phyloP scores from a whole-genome alignment of 129 eudicot genomes.

The Scalesia atractyloides region DNA sequence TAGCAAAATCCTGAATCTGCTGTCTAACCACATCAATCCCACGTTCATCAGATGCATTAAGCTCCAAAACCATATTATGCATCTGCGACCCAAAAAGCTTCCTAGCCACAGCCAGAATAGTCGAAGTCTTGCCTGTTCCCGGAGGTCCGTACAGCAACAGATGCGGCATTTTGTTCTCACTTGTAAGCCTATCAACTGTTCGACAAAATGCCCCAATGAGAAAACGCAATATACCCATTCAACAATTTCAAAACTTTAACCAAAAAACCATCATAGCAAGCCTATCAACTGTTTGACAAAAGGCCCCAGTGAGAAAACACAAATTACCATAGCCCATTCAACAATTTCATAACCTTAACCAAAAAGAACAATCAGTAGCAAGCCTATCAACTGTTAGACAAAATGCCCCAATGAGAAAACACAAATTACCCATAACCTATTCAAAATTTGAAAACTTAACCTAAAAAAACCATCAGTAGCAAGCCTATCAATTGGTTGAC shows the following conservation, averaged over 20 bases:
- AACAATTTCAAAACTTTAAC: no score
- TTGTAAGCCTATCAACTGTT: conserved; percentile 97
- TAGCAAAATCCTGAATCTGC: conserved; percentile 98
- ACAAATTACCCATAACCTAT: background rate
- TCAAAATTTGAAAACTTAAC: no score
- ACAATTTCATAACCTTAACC: no score
- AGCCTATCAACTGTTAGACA: conserved; percentile 88
- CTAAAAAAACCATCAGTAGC: background rate
- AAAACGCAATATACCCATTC: conserved; percentile 1
- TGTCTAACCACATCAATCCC: conserved; percentile 99
- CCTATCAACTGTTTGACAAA: background rate
- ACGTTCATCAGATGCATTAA: conserved; percentile 95
- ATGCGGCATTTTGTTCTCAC: conserved; percentile 90
- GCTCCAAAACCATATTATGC: conserved; percentile 92
- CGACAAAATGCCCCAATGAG: conserved; percentile 28
- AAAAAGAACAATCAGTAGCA: conserved; percentile 55
- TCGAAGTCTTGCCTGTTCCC: conserved; percentile 97
- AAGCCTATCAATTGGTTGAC: background rate
- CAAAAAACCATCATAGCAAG: background rate
- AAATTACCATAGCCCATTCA: background rate
- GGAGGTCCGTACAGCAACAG: conserved; percentile 95
- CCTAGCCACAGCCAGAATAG: conserved; percentile 87
- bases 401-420: conserved; percentile 29
- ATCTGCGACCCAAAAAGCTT: conserved; percentile 82
- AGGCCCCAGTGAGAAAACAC: background rate